Evolutionary conservation across 306 rosid species (phyloP).

Genomic region (Pachyrhizus erosus): DNA sequence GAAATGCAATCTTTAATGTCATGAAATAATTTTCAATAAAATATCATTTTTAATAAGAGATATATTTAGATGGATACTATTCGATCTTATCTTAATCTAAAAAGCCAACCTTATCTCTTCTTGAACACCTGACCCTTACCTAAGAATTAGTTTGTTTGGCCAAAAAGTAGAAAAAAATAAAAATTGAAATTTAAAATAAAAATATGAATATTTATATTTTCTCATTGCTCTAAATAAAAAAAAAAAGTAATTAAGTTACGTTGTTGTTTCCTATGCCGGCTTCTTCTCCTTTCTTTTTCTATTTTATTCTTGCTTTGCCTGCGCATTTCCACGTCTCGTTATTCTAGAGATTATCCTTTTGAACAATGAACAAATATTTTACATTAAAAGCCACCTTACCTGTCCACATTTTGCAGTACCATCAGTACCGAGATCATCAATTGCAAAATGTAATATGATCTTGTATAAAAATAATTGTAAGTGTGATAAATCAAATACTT

Average conservation of each 20-base stretch:
- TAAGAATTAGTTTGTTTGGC: neutral
- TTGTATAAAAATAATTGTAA: no score
- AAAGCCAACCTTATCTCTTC: neutral
- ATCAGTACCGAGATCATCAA: neutral
- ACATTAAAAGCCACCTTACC: neutral
- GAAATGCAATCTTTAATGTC: neutral
- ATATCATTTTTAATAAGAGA: neutral
- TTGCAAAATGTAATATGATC: neutral
- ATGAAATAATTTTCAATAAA: neutral
- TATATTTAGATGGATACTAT: neutral
- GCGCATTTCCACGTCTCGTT: neutral
- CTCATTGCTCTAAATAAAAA: neutral
- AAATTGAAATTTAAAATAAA: neutral
- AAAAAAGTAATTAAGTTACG: neutral
- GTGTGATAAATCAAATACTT: no score
- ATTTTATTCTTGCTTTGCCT: neutral
- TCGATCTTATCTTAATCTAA: neutral
- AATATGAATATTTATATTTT: neutral
- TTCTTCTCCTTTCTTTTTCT: neutral
- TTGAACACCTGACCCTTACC: neutral
- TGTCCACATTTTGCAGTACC: neutral
- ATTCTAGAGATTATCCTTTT: neutral
- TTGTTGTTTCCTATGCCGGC: conserved; percentile 21
- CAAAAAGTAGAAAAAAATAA: neutral
- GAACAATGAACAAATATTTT: neutral